Conservation (phyloP, 1,284 basidiomycete genomes). For the Coniferiporia weirii region DNA sequence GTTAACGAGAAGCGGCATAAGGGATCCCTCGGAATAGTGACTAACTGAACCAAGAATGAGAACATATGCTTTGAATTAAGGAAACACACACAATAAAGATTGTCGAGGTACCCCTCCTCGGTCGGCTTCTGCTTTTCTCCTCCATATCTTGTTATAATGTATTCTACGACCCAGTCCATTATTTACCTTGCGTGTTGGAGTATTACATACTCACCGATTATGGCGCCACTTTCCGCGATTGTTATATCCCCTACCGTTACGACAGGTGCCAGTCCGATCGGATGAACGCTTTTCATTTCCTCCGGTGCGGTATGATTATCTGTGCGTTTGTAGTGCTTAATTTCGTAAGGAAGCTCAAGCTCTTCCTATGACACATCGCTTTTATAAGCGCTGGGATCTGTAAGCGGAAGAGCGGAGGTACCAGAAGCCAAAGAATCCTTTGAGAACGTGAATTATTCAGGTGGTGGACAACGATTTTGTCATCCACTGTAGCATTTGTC, state of each 20-base stretch:
- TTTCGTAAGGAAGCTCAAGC: conserved; percentile 41
- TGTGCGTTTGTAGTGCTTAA: conserved; percentile 42
- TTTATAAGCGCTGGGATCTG: not conserved
- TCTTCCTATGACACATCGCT: conserved; percentile 37
- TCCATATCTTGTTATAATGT: conserved; percentile 41
- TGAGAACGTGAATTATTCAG: conserved; percentile 48
- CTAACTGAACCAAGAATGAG: conserved; percentile 24
- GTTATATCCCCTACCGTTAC: conserved; percentile 41
- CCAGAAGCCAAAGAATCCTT: conserved; percentile 51
- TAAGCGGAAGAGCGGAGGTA: conserved; percentile 18
- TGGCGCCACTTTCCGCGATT: conserved; percentile 45
- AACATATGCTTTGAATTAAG: not conserved
- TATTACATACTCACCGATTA: conserved; percentile 33
- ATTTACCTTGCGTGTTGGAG: not conserved
- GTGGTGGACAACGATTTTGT: conserved; percentile 39
- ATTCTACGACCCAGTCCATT: conserved; percentile 28
- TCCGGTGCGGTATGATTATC: conserved; percentile 34
- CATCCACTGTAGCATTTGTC: not conserved
- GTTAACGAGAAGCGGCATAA: conserved; percentile 32
- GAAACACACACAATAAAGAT: conserved; percentile 34
- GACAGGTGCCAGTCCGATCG: conserved; percentile 43
- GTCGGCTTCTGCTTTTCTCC: conserved; percentile 32
- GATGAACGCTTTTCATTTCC: conserved; percentile 36
- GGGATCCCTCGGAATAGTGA: conserved; percentile 39
- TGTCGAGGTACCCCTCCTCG: conserved; percentile 35